Evolutionary conservation across 805 yeast species (phyloP), one percentile per base, ranked within the genome.

Genomic region (Candida loeiensis): DNA sequence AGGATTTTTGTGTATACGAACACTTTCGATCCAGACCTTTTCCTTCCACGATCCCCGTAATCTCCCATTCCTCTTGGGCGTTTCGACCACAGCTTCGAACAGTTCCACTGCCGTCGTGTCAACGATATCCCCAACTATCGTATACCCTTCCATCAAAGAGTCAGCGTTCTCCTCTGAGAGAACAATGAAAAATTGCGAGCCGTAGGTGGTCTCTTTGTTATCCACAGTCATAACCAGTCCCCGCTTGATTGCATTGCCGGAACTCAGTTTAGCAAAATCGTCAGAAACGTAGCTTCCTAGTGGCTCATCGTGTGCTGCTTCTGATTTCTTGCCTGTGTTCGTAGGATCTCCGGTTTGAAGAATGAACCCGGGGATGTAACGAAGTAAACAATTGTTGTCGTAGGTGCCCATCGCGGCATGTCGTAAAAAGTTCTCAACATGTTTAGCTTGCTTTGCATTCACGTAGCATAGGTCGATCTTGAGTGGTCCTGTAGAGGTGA

Each of bases 391-490:
- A 28, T 45, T 47, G 15, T 39, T 29, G 18, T 40, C 24, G 43
- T 53, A 54, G 14, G 48, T 34, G 4, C 57, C 57, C 11, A 28
- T 45, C n/a, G 58, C 58, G 21, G 55, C 49, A 43, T 54, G 57
- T 20, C 54, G 43, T 8, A 54, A 17, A 36, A 54, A 53, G 45
- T 53, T 54, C 32, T 49, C 52, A 7, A 43, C 40, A 42, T 51
- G 53, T 5, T 36, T 37, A 18, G 34, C 26, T 25, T 45, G 50
- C 12, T 31, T n/a, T 19, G 36, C 38, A 12, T 39, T 33, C 6
- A 37, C 16, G 24, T 36, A 30, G 7, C 16, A 28, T 15, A 54
- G 39, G 33, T 49, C 51, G 19, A 54, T 36, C 25, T 52, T 49
- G 14, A 54, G 11, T 2, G 34, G 32, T 3, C 58, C 58, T 2